Conservation (phyloP, 2,329 filamentous ascomycete genomes). For the Ceratocystis lukuohia region DNA sequence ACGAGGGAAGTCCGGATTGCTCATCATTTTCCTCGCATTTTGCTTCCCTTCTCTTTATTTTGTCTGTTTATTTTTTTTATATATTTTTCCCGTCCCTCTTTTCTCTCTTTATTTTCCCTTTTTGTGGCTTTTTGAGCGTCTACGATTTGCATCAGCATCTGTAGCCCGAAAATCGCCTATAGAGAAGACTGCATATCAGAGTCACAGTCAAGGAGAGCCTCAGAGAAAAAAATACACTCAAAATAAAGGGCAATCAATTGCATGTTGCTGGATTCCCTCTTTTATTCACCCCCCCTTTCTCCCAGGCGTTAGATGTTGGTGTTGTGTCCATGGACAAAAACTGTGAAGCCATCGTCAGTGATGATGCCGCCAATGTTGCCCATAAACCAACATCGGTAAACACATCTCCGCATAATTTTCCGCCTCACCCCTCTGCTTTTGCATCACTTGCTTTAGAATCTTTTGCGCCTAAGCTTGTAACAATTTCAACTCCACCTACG, state of each 20-base stretch:
- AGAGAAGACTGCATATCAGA: not conserved
- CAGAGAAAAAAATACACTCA: not conserved
- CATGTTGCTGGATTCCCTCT: not conserved
- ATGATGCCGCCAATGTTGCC: conserved; percentile 5
- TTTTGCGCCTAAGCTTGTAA: not conserved
- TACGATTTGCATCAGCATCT: not conserved
- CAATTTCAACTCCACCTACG: not conserved
- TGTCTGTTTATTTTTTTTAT: not conserved
- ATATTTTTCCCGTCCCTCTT: not conserved
- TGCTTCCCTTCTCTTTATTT: not conserved
- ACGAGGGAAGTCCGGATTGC: not conserved
- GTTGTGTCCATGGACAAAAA: conserved; percentile 8
- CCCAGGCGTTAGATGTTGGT: not conserved
- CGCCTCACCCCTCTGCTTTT: not conserved
- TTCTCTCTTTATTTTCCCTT: not conserved
- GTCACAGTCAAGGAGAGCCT: not conserved
- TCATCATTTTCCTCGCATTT: not conserved
- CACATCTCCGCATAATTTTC: not conserved
- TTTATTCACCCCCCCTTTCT: not conserved
- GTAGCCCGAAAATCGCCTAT: not conserved
- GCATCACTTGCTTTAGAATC: conserved; percentile 1
- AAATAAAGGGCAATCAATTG: conserved; percentile 4
- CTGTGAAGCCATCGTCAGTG: conserved; percentile 10
- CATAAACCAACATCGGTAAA: conserved; percentile 1
- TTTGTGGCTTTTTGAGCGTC: not conserved